Conservation (phyloP, 176 grass and related monocot genomes). For the Oryza nivara region DNA sequence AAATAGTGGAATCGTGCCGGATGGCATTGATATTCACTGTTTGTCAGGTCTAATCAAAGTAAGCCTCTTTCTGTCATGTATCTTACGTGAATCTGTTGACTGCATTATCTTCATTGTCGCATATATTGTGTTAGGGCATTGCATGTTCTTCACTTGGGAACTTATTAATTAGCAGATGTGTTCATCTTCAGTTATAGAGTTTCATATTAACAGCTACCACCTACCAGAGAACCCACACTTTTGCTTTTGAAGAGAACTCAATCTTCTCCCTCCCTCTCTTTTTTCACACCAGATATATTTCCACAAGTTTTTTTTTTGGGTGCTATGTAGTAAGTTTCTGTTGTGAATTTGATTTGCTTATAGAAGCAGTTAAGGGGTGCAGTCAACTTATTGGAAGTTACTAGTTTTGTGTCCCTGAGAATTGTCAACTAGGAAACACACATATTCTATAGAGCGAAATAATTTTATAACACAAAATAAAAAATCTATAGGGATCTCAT, state of each 20-base stretch:
- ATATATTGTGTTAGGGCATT: background rate
- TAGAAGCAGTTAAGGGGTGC: background rate
- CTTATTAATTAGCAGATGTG: constrained; percentile 20
- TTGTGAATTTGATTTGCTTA: constrained; percentile 34
- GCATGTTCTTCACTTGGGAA: background rate
- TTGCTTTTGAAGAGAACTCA: background rate
- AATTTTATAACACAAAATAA: background rate
- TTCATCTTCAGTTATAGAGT: constrained; percentile 11
- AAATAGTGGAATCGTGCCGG: constrained; percentile 67
- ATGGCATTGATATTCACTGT: constrained; percentile 83
- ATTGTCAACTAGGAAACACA: background rate
- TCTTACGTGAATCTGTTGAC: constrained; percentile 12
- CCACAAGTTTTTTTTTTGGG: background rate
- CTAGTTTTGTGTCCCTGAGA: constrained; percentile 24
- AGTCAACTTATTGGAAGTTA: constrained; percentile 20
- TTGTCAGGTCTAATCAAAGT: constrained; percentile 82
- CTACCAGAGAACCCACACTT: constrained; percentile 13
- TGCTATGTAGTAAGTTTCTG: background rate
- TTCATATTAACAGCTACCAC: background rate
- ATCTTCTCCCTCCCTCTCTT: background rate
- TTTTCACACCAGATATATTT: constrained; percentile 12
- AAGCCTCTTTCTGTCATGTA: constrained; percentile 26
- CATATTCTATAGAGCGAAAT: background rate
- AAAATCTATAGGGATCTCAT: constrained; percentile 14
- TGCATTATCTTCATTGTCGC: background rate